These are phyloP conservation scores for Persicaria maculosa DNA, from an alignment of 148 eudicot genomes.

Conservation along the genomic window DNA sequence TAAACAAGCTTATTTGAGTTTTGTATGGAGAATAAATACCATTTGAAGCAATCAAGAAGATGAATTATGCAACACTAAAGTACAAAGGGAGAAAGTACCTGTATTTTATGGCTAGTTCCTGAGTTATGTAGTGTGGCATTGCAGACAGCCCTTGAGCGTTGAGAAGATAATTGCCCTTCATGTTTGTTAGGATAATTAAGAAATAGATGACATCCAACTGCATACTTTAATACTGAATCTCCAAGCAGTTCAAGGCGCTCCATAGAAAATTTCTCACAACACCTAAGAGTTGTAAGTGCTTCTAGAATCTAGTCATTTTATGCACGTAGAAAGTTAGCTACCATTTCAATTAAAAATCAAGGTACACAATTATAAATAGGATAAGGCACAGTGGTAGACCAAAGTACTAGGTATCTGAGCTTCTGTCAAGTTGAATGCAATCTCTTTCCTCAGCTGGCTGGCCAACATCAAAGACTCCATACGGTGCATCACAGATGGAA, in stretches of 20 bases:
- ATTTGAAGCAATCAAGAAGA: slow-evolving; percentile 2
- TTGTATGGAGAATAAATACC: background rate
- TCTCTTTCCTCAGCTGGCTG: slow-evolving; percentile 78
- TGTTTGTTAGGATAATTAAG: slow-evolving; percentile 56
- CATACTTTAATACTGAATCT: slow-evolving; percentile 86
- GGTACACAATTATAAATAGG: background rate
- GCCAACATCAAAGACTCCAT: slow-evolving; percentile 89
- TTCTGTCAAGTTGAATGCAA: slow-evolving; percentile 27
- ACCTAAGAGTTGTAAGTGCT: slow-evolving; percentile 84
- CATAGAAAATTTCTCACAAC: slow-evolving; percentile 75
- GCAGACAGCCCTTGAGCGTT: slow-evolving; percentile 51
- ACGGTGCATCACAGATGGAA: slow-evolving; percentile 92
- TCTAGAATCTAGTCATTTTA: slow-evolving; percentile 50
- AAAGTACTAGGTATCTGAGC: slow-evolving; percentile 51
- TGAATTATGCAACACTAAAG: background rate
- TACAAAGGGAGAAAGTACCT: slow-evolving; percentile 26
- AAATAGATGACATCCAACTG: slow-evolving; percentile 67
- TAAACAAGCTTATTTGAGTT: background rate
- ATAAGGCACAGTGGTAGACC: slow-evolving; percentile 27
- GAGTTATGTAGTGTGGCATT: slow-evolving; percentile 67
- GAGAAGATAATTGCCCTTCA: slow-evolving; percentile 69
- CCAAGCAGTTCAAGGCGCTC: slow-evolving; percentile 96
- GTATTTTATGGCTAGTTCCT: slow-evolving; percentile 56
- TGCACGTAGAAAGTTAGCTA: background rate
- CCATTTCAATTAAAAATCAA: background rate